phyloP scores from a whole-genome alignment of 2,329 filamentous ascomycete species.

The Monilinia vaccinii-corymbosi region DNA sequence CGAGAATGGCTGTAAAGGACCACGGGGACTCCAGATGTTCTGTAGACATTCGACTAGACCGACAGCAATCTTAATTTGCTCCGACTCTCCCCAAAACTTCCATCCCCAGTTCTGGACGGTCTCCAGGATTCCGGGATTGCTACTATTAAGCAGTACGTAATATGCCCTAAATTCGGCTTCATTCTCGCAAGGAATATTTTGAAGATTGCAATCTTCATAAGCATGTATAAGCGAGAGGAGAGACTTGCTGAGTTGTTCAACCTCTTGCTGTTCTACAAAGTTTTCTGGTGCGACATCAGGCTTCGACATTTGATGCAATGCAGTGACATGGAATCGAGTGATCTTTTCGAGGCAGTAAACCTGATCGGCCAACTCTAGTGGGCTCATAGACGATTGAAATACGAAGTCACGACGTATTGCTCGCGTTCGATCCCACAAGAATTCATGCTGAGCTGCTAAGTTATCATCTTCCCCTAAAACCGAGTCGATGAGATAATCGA shows the following conservation, averaged over 20 bases:
- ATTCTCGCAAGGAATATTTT: slow-evolving; percentile 48
- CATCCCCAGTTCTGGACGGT: slow-evolving; percentile 47
- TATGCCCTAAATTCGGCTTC: slow-evolving; percentile 60
- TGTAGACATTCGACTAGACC: slow-evolving; percentile 52
- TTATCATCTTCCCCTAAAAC: slow-evolving; percentile 46
- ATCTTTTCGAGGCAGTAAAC: slow-evolving; percentile 59
- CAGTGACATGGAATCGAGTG: slow-evolving; percentile 56
- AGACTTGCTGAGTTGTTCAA: slow-evolving; percentile 57
- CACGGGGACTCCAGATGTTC: slow-evolving; percentile 47
- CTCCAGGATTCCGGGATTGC: slow-evolving; percentile 48
- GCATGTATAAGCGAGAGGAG: slow-evolving; percentile 56
- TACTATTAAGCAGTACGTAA: slow-evolving; percentile 52
- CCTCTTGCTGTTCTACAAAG: slow-evolving; percentile 58
- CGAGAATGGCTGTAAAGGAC: slow-evolving; percentile 41
- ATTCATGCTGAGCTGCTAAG: slow-evolving; percentile 49
- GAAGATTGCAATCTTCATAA: slow-evolving; percentile 56
- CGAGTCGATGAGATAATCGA: slow-evolving; percentile 55
- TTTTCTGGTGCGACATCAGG: slow-evolving; percentile 47
- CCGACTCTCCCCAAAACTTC: slow-evolving; percentile 45
- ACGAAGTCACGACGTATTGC: slow-evolving; percentile 61
- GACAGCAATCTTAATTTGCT: slow-evolving; percentile 52
- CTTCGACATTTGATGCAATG: slow-evolving; percentile 53
- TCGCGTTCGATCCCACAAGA: slow-evolving; percentile 59
- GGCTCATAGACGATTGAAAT: slow-evolving; percentile 52
- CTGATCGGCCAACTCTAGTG: slow-evolving; percentile 45